Evolutionary conservation across 345 rosid genomes (phyloP), one percentile per base, ranked within the genome.

Genomic region (Euphorbia tirucalli): DNA sequence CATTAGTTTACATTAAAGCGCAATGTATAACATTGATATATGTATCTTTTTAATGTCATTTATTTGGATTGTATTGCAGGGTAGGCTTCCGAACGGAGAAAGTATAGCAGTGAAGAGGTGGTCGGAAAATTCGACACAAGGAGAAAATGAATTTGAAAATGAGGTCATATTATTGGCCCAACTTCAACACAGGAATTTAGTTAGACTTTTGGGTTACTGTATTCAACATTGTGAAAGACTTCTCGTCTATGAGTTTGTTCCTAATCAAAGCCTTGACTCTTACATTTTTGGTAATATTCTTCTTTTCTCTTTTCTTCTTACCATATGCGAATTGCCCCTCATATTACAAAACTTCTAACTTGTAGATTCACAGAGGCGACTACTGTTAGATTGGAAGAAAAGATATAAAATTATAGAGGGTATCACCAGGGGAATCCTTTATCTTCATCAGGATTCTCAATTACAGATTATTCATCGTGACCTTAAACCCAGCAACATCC

Each of bases 241-340:
- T 59, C 37, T 59, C 18, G n/a, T 59, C 63, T 59, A 59, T 28
- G 63, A 59, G 37, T 59, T 59, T 28, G 63, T 59, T 27, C 63
- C 63, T 18, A 59, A 59, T 28, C 32, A 30, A 18, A 59, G 63
- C 37, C 63, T 59, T 6, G 37, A 59, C 37, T 59, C 30, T 27
- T 59, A 59, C 37, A 11, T 59, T 0, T 59, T 59, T 4, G 63
- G 63, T 59, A 28, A 11, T 27, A 35, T 35, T 35, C 39, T 35
- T 35, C 39, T 35, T n/a, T 35, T 35, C 39, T 35, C 39, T 7
- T 35, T 35, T 7, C 4, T 35, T 35, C 39, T 35, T 35, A 35
- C 39, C 39, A 35, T 3, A 35, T 35, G n/a, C n/a, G n/a, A n/a
- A n/a, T n/a, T n/a, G n/a, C n/a, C n/a, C n/a, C n/a, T n/a, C n/a